Evolutionary conservation across 176 grass and related monocot species (phyloP), one percentile per base, ranked within the genome.

Genomic region (Oryza coarctata): DNA sequence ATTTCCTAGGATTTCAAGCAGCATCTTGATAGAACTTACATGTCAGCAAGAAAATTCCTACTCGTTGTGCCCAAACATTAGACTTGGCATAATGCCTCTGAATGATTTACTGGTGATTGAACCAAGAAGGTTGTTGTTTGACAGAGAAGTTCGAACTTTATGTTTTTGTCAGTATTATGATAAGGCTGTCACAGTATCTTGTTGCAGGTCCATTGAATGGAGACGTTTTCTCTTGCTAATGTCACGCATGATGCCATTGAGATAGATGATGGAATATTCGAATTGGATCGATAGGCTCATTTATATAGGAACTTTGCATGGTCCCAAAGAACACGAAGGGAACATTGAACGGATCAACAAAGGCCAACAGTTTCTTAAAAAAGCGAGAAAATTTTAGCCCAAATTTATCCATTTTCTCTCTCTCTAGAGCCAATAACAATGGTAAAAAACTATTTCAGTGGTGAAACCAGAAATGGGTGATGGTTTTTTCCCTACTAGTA

Each of bases 191-290:
- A 33, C 32, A 33, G 32, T 25, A 2, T 70, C 65, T 13, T 55
- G 22, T 70, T 33, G 14, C 60, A 70, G 74, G 67, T 72, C 47
- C 75, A 36, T 20, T 78, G 75, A 85, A 78, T n/a, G 9, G 55
- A 63, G 39, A 44, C 52, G 47, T 17, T 34, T 15, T 17, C 33
- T 69, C 49, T 47, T 58, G 17, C 39, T 47, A 29, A 76, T 70
- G 62, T 73, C 78, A 87, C 70, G 63, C 47, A 36, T 76, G 78
- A 82, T 75, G 85, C 50, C 33, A 68, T 25, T 45, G 11, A 38
- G 35, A 63, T 18, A 4, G 12, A 1, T 58, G 52, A 55, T 13
- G 20, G 7, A 40, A 18, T 63, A 61, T 28, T 62, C 55, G 74
- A 25, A 36, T 67, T 74, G 33, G 34, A 62, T 83, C 9, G 27